phyloP scores from a whole-genome alignment of 1,284 basidiomycete genomes.

The Ganoderma sinense region DNA sequence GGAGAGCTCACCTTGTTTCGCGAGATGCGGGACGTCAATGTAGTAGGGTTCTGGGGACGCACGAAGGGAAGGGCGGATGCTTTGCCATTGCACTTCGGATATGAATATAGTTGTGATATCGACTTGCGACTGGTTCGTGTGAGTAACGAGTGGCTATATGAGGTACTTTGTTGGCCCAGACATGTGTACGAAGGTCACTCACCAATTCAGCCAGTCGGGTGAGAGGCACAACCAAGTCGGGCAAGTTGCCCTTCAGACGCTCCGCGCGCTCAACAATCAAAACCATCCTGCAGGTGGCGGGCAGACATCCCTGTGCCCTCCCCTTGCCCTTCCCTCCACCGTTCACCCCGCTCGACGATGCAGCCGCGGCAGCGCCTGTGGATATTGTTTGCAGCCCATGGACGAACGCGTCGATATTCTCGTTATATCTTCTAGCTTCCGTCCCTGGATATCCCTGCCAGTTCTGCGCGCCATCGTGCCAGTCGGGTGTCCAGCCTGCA shows the following conservation, averaged over 20 bases:
- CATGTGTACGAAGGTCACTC: constrained; percentile 38
- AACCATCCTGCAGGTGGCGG: constrained; percentile 54
- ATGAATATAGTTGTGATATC: constrained; percentile 69
- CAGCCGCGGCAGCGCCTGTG: constrained; percentile 24
- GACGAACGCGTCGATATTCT: constrained; percentile 73
- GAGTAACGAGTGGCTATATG: constrained; percentile 21
- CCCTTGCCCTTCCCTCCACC: constrained; percentile 46
- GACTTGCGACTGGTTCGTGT: constrained; percentile 45
- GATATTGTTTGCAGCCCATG: constrained; percentile 58
- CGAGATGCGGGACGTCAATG: constrained; percentile 64
- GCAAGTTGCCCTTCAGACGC: constrained; percentile 65
- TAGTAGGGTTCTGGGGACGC: constrained; percentile 81
- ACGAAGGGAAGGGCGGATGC: constrained; percentile 73
- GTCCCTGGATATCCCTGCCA: constrained; percentile 51
- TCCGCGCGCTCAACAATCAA: constrained; percentile 77
- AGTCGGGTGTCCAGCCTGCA: constrained; percentile 58
- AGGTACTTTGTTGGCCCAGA: not conserved
- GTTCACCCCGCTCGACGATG: constrained; percentile 28
- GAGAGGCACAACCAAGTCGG: constrained; percentile 74
- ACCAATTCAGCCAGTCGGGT: constrained; percentile 81
- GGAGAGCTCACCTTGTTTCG: constrained; percentile 63
- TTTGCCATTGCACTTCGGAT: constrained; percentile 78
- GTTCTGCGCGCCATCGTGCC: constrained; percentile 67
- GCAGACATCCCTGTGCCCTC: constrained; percentile 35
- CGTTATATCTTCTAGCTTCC: constrained; percentile 53